A percentile compares a stretch with the other conserved stretches of the same genome.
phyloP scores from a whole-genome alignment of 2,329 filamentous ascomycete species.

The Fusarium abutilonis region DNA sequence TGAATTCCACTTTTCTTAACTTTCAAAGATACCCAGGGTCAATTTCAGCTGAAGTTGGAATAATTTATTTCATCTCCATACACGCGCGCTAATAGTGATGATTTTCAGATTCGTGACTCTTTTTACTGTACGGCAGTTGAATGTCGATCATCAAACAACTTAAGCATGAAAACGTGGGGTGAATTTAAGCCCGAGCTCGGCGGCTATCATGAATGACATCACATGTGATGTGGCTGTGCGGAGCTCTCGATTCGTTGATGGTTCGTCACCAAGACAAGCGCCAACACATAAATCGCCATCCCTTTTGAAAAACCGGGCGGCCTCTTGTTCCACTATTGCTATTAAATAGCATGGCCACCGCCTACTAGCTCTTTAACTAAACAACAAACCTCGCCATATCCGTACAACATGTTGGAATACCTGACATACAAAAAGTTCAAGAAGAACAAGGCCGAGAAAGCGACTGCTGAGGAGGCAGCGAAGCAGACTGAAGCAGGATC shows the following conservation, averaged over 20 bases:
- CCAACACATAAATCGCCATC: conserved; percentile 31
- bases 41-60: conserved; percentile 26
- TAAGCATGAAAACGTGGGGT: conserved; percentile 16
- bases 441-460: conserved; percentile 65
- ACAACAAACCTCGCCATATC: conserved; percentile 6
- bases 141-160: conserved; percentile 31
- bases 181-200: conserved; percentile 24
- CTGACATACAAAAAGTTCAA: conserved; percentile 71
- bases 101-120: conserved; percentile 28
- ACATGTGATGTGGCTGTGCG: conserved; percentile 49
- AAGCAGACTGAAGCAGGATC: conserved; percentile 25
- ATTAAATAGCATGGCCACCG: conserved; percentile 25
- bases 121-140: conserved; percentile 26
- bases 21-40: conserved; percentile 39
- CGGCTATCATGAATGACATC: conserved; percentile 49
- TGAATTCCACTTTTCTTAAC: conserved; percentile 10
- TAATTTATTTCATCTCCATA: conserved; percentile 4
- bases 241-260: conserved; percentile 23
- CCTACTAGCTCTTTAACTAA: neutral
- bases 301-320: conserved; percentile 24
- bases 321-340: conserved; percentile 25
- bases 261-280: conserved; percentile 34
- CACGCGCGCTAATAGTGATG: conserved; percentile 4
- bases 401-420: conserved; percentile 67
- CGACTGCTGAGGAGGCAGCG: conserved; percentile 43